Evolutionary conservation across 2,329 filamentous ascomycete genomes (phyloP).

Genomic region (Fusarium hainanense): DNA sequence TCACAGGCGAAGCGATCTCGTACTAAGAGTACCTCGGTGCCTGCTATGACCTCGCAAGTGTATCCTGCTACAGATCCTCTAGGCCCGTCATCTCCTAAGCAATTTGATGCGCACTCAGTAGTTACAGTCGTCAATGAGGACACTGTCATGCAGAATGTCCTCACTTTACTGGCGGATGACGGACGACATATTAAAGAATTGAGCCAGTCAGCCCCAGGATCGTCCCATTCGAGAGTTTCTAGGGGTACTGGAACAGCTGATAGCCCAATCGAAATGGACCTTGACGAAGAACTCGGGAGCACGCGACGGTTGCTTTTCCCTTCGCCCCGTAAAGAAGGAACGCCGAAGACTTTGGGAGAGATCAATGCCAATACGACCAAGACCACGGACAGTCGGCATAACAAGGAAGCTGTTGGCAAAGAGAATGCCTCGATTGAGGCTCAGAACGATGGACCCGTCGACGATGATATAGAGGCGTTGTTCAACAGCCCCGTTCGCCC

Average conservation of each 20-base stretch:
- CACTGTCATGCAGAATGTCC: conserved; percentile 10
- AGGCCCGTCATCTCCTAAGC: conserved; percentile 55
- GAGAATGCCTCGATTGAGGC: conserved; percentile 63
- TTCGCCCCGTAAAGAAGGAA: conserved; percentile 75
- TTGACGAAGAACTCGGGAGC: conserved; percentile 60
- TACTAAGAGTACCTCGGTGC: conserved; percentile 59
- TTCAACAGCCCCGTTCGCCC: conserved; percentile 69
- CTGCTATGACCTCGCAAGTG: conserved; percentile 64
- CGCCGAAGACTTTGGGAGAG: conserved; percentile 71
- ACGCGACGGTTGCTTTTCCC: conserved; percentile 81
- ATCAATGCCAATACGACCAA: conserved; percentile 64
- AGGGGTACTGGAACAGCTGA: conserved; percentile 65
- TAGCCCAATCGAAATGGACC: conserved; percentile 66
- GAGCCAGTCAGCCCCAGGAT: conserved; percentile 51
- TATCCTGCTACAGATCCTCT: conserved; percentile 65
- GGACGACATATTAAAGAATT: conserved; percentile 20
- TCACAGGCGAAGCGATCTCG: conserved; percentile 61
- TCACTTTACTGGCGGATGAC: conserved; percentile 5
- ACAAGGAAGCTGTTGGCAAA: conserved; percentile 55
- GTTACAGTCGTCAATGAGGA: conserved; percentile 31
- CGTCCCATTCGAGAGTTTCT: conserved; percentile 66
- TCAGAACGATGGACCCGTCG: conserved; percentile 36
- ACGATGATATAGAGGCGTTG: conserved; percentile 70
- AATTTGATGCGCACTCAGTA: conserved; percentile 19
- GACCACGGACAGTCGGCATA: conserved; percentile 52